Evolutionary conservation across 108 stramenopile genomes (phyloP).

Genomic region (Skeletonema menzelii): DNA sequence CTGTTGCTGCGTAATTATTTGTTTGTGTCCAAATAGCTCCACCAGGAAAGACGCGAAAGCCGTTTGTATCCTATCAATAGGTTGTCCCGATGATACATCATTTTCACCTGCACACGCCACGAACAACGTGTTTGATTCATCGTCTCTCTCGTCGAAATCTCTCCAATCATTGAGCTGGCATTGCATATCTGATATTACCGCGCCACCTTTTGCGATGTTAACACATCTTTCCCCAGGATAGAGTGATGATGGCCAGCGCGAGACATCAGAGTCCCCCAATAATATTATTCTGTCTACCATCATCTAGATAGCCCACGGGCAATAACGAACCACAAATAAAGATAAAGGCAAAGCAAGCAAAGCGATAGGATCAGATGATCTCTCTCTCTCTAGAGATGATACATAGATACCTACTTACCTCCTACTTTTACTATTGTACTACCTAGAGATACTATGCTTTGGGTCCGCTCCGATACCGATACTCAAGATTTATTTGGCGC

Average conservation of each 20-base stretch:
- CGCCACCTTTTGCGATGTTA: slow-evolving; percentile 42
- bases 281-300: slow-evolving; percentile 22
- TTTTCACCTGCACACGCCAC: slow-evolving; percentile 87
- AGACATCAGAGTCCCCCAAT: slow-evolving; percentile 78
- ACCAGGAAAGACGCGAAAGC: slow-evolving; percentile 36
- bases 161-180: slow-evolving; percentile 10
- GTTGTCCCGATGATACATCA: slow-evolving; percentile 55
- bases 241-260: slow-evolving; percentile 62
- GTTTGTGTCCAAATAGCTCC: slow-evolving; percentile 8
- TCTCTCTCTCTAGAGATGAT: too few relatives aligned
- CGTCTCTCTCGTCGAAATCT: neutral
- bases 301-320: too few relatives aligned
- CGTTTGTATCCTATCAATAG: slow-evolving; percentile 49
- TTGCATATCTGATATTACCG: slow-evolving; percentile 19
- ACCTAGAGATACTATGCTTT: too few relatives aligned
- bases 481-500: too few relatives aligned
- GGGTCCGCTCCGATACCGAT: too few relatives aligned
- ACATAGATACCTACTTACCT: too few relatives aligned
- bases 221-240: slow-evolving; percentile 37
- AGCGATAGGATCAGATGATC: too few relatives aligned
- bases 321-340: too few relatives aligned
- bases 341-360: too few relatives aligned
- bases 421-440: too few relatives aligned
- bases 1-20: slow-evolving; percentile 7
- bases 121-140: slow-evolving; percentile 26